phyloP scores from a whole-genome alignment of 345 rosid genomes.

The Lumnitzera littorea region DNA sequence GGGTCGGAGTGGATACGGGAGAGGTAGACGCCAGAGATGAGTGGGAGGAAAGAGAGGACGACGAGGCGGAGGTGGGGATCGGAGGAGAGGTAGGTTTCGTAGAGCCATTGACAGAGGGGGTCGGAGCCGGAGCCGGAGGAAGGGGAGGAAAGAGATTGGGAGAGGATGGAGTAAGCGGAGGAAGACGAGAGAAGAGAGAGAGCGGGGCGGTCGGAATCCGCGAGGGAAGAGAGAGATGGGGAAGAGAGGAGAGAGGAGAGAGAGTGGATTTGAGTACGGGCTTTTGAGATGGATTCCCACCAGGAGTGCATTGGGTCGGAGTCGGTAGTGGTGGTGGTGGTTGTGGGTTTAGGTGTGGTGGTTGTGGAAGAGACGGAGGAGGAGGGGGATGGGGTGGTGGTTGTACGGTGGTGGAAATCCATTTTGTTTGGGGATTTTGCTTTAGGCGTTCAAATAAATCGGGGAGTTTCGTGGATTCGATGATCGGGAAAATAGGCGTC shows the following conservation, averaged over 20 bases:
- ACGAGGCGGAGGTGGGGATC: slow-evolving; percentile 79
- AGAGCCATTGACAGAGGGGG: slow-evolving; percentile 94
- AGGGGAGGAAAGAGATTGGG: slow-evolving; percentile 40
- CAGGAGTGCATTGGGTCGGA: slow-evolving; percentile 79
- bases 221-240: slow-evolving; percentile 34
- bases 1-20: slow-evolving; percentile 74
- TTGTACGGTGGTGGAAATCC: slow-evolving; percentile 23
- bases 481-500: too few relatives aligned
- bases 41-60: slow-evolving; percentile 79
- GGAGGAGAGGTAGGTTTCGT: slow-evolving; percentile 78
- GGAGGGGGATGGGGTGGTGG: slow-evolving; percentile 33
- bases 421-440: background rate
- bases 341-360: slow-evolving; percentile 21
- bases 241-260: slow-evolving; percentile 56
- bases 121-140: slow-evolving; percentile 83
- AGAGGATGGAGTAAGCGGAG: slow-evolving; percentile 51
- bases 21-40: slow-evolving; percentile 61
- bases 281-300: slow-evolving; percentile 97
- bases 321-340: slow-evolving; percentile 15
- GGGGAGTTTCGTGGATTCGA: too few relatives aligned
- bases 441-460: too few relatives aligned
- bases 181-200: slow-evolving; percentile 77
- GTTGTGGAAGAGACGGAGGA: slow-evolving; percentile 40
- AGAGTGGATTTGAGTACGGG: slow-evolving; percentile 69
- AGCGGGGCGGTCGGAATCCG: slow-evolving; percentile 88